Evolutionary conservation across 1,284 basidiomycete genomes (phyloP).

Genomic region (Ganoderma leucocontextum): DNA sequence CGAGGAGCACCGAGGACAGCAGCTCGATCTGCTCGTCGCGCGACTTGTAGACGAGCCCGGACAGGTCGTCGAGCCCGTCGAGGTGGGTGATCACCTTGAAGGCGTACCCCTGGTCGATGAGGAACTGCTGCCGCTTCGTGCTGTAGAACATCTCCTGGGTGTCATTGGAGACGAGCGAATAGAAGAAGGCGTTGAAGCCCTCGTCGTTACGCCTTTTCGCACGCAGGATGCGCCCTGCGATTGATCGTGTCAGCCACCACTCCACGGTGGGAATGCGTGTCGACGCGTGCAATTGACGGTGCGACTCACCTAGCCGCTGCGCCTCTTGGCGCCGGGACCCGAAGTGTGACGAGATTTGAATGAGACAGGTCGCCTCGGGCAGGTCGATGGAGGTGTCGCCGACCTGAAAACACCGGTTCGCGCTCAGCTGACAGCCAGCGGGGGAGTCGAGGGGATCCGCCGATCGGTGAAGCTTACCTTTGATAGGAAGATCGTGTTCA

Average conservation of each 20-base stretch:
- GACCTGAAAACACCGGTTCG: constrained; percentile 62
- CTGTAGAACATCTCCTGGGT: constrained; percentile 99
- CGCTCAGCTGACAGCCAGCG: constrained; percentile 17
- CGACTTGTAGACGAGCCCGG: constrained; percentile 92
- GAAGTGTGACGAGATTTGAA: constrained; percentile 99
- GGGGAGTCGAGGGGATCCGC: not conserved
- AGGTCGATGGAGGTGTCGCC: constrained; percentile 99
- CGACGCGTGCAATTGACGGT: not conserved
- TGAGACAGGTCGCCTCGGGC: constrained; percentile 98
- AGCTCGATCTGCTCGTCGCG: constrained; percentile 96
- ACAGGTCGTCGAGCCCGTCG: constrained; percentile 88
- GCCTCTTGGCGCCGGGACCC: constrained; percentile 98
- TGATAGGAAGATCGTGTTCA: constrained; percentile 99
- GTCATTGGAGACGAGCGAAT: constrained; percentile 98
- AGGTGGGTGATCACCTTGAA: constrained; percentile 99
- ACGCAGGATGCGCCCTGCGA: constrained; percentile 88
- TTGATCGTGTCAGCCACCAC: not conserved
- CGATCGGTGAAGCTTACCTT: constrained; percentile 63
- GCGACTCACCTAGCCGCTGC: constrained; percentile 82
- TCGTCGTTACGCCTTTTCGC: constrained; percentile 99
- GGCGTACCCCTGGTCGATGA: constrained; percentile 98
- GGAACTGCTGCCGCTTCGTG: constrained; percentile 98
- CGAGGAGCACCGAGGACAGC: constrained; percentile 89
- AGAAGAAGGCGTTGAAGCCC: constrained; percentile 99
- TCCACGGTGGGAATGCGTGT: not conserved